phyloP scores from a whole-genome alignment of 495 filamentous ascomycete genomes.

The Penicillium dipodomyicola region DNA sequence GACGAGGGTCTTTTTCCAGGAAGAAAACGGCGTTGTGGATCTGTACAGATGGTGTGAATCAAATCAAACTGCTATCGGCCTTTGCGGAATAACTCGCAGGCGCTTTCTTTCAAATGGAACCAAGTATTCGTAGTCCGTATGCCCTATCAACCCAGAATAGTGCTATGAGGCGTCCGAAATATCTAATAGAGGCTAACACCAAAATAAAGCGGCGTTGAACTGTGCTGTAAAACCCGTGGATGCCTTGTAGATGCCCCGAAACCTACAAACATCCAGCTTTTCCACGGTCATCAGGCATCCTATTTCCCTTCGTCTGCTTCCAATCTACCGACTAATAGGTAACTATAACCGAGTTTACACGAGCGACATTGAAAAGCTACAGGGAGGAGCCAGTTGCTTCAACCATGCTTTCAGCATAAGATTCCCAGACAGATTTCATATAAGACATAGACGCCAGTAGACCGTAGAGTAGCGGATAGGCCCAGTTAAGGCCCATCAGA shows the following conservation, averaged over 20 bases:
- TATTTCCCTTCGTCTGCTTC: not conserved
- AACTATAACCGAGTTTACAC: not conserved
- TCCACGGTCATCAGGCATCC: not conserved
- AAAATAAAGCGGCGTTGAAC: no score
- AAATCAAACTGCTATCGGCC: not conserved
- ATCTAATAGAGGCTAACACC: not conserved
- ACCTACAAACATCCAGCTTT: not conserved
- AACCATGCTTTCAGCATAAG: slow-evolving; percentile 7
- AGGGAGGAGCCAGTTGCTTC: not conserved
- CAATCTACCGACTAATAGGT: not conserved
- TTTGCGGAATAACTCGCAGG: not conserved
- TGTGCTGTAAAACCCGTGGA: no score
- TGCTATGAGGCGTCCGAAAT: not conserved
- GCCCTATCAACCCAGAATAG: not conserved
- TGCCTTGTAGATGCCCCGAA: no score
- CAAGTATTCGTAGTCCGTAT: not conserved
- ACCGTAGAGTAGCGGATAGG: slow-evolving; percentile 12
- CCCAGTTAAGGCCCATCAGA: slow-evolving; percentile 4
- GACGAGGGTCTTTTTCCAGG: not conserved
- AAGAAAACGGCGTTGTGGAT: slow-evolving; percentile 10
- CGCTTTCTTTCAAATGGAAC: not conserved
- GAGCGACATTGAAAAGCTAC: not conserved
- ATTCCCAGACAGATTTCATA: slow-evolving; percentile 2
- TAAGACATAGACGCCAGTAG: slow-evolving; percentile 2
- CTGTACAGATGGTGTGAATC: slow-evolving; percentile 13